Conservation (phyloP, 225 moss, liverwort and hornwort species). For the Marchantia paleacea region DNA sequence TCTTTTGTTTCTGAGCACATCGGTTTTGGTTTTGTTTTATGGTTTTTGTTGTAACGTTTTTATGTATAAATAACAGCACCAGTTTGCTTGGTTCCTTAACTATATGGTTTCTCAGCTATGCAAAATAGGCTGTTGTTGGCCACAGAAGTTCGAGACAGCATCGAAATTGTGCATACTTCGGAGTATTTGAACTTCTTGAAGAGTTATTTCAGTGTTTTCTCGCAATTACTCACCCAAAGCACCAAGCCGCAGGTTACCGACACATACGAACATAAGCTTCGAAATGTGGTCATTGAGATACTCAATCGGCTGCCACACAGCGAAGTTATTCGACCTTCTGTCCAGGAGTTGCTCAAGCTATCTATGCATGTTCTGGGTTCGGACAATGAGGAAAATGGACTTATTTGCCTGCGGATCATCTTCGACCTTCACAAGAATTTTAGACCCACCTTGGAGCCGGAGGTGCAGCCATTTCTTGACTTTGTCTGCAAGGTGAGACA, state of each 20-base stretch:
- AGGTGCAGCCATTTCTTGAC: constrained; percentile 96
- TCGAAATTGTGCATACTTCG: constrained; percentile 98
- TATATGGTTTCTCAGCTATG: constrained; percentile 63
- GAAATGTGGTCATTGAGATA: constrained; percentile 98
- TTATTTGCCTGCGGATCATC: constrained; percentile 95
- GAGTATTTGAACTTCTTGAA: constrained; percentile 97
- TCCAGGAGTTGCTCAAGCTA: constrained; percentile 94
- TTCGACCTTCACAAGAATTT: constrained; percentile 99
- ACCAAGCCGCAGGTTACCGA: constrained; percentile 96
- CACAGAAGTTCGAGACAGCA: constrained; percentile 98
- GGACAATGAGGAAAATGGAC: constrained; percentile 98
- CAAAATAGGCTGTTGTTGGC: constrained; percentile 85
- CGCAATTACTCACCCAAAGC: constrained; percentile 75
- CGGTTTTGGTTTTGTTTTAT: not conserved
- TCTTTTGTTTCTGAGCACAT: not conserved
- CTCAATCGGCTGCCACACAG: constrained; percentile 94
- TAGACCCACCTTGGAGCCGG: constrained; percentile 92
- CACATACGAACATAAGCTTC: constrained; percentile 97
- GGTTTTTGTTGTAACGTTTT: not conserved
- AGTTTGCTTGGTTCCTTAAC: constrained; percentile 24
- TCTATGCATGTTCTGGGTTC: constrained; percentile 95
- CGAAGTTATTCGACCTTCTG: constrained; percentile 94
- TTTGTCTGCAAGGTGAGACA: constrained; percentile 85
- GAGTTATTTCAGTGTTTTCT: constrained; percentile 95
- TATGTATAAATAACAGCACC: not conserved